Evolutionary conservation across 768 basidiomycete genomes (phyloP), one percentile per base, ranked within the genome.

Genomic region (Favolaschia claudopus): DNA sequence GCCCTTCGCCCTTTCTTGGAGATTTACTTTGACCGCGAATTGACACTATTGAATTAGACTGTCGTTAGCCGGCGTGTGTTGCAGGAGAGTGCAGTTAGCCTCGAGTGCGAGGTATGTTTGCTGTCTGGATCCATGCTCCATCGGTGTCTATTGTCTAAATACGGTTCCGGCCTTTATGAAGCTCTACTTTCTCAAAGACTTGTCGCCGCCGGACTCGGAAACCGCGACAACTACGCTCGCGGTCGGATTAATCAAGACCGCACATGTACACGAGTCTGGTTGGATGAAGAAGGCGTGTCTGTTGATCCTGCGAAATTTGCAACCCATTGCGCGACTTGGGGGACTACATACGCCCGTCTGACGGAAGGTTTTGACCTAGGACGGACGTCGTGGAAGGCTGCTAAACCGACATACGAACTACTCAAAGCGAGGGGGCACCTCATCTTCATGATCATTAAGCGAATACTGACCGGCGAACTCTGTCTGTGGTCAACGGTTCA

Each of bases 21-120:
- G n/a, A n/a, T n/a, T n/a, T n/a, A n/a, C n/a, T n/a, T n/a, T n/a
- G n/a, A n/a, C n/a, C n/a, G n/a, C n/a, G n/a, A n/a, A n/a, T n/a
- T n/a, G n/a, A n/a, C n/a, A 61, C 53, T 53, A 43, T 63, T 62
- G 32, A n/a, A n/a, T n/a, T 60, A 86, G 87, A 71, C 69, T 20
- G 63, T 73, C 38, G 82, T 87, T 24, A 78, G 63, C 84, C 85
- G 14, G 71, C 83, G 17, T 75, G 82, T 59, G 85, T 87, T 19
- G 75, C 74, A n/a, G 62, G 85, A 88, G 69, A 86, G 86, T 67
- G 79, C 83, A 14, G 77, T 87, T 29, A 79, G 80, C 51, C 74
- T 89, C 63, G 88, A 88, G 74, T 88, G 88, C 74, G 79, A 83
- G 77, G 85, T 85, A 67, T 36, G 77, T 67, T 38, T 40, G 40